These are phyloP conservation scores for Bombardia bombarda DNA, from an alignment of 495 filamentous ascomycete genomes.

Conservation along the genomic window DNA sequence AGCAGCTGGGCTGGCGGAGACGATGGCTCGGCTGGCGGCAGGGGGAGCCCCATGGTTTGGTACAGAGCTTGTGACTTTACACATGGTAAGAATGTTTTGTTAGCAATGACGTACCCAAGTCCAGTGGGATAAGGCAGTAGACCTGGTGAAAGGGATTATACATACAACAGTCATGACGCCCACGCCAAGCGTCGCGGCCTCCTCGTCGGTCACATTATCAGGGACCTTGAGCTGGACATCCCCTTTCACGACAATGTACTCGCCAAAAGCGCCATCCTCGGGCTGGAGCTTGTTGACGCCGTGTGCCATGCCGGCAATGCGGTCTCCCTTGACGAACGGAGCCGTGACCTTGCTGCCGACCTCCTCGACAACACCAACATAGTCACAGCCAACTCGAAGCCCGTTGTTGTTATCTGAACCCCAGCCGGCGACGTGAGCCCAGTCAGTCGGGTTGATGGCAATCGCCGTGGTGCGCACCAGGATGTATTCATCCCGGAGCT, in stretches of 20 bases:
- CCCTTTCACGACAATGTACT: conserved; percentile 4
- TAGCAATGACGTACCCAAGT: no score
- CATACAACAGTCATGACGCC: conserved; percentile 38
- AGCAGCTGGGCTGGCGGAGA: conserved; percentile 24
- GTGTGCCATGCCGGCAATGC: conserved; percentile 35
- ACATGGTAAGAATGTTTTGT: no score
- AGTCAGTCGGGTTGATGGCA: conserved; percentile 54
- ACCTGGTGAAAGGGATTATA: conserved; percentile 1
- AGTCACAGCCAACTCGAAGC: conserved; percentile 32
- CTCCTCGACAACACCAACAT: conserved; percentile 33
- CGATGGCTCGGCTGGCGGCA: conserved; percentile 25
- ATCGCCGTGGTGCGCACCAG: conserved; percentile 43
- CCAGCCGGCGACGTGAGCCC: conserved; percentile 45
- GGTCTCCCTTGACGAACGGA: conserved; percentile 25
- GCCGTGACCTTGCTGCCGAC: conserved; percentile 30
- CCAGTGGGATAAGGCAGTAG: no score
- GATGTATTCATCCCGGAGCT: conserved; percentile 41
- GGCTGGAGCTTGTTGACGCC: conserved; percentile 14
- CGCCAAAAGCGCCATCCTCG: conserved; percentile 33
- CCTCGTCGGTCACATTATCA: conserved; percentile 28
- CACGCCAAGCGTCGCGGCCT: conserved; percentile 42
- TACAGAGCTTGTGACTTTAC: conserved; percentile 44
- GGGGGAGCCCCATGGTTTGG: conserved; percentile 26
- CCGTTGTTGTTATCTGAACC: conserved; percentile 5
- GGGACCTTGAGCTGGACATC: conserved; percentile 15